Base-by-base conservation (phyloP, 345 rosid species). In the Sonneratia alba region DNA sequence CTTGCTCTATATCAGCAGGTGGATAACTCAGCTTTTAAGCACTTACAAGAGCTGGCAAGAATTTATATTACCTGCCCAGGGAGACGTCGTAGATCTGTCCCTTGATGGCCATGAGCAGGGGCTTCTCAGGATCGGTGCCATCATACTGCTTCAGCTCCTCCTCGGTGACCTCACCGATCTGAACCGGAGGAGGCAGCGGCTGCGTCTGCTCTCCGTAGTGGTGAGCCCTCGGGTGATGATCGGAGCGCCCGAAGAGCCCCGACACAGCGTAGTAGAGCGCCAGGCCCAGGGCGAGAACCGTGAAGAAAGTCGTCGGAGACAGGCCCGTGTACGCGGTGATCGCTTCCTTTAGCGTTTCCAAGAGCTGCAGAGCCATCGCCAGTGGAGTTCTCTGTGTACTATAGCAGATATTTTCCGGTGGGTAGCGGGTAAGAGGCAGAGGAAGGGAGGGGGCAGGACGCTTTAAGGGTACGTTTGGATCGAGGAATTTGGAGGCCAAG, bases 31-130 rank as follows among this genome's bases (percentile, higher is more conserved):
- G 63, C 63, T 57, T 42, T 9, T 6, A 57, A 57, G 34, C 63
- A 19, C 21, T 5, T 22, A 22, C 32, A 22, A 10, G 53, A 32
- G 8, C 9, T 16, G 15, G 57, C 3, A 70, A 71, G 67, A 10
- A 13, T 32, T 45, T 10, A 71, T 27, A 34, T 5, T 24, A 95
- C 98, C 98, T 92, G 98, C 98, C 91, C 72, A 86, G 96, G 0
- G 99, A 89, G 15, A 96, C 97, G 75, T 96, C 99, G 72, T 92
- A 96, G 94, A 96, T 96, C 99, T 96, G 99, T 55, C 91, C 91
- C 85, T 92, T 92, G 78, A 96, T 92, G 59, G 98, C 98, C 99
- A 96, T 92, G 51, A 96, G 96, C 77, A 96, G 87, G 40, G 99
- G 96, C 77, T 91, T 96, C 70, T 81, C 77, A 38, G 94, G 79